Base-by-base conservation (phyloP, 106 monocot genomes). In the Cymbidium sinense region DNA sequence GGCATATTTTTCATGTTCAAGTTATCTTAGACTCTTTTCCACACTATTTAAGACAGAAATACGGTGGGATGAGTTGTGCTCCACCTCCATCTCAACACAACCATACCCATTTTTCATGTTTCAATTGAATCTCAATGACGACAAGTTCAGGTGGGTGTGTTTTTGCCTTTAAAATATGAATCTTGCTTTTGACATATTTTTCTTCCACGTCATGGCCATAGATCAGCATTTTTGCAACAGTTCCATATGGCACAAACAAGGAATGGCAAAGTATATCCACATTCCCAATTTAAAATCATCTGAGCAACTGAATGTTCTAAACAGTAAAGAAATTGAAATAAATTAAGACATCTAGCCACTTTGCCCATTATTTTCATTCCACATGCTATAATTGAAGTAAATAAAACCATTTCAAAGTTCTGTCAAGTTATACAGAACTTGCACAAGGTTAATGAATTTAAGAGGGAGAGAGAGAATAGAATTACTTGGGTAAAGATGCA, bases 401-500 rank as follows among this genome's bases (percentile, higher is more conserved):
- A 2, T 23, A 67, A 67, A 67, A 31, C 33, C 8, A 67, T 67
- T 67, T 33, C 67, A 67, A 9, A 67, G 28, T 33, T 30, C 2
- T 11, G 67, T 58, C n/a, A 58, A 23, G 2, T 58, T n/a, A 58
- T 58, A 23, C 11, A 58, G 47, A 47, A 23, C 20, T 58, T 58
- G 23, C 23, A 58, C 4, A 58, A 2, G 58, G 20, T 58, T 58
- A 58, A 58, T 4, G 20, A 58, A 58, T 23, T n/a, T 4, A 58
- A 58, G 21, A n/a, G 47, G 13, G 47, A 13, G 47, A 47, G 13
- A 74, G n/a, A 44, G 12, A 4, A 44, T 74, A 64, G n/a, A 52
- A 37, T 76, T 92, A 98, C 96, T 88, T 98, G 39, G 94, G 89
- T 30, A 91, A 77, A 62, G 91, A 82, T 51, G 85, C 80, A 79